Evolutionary conservation across 2,329 filamentous ascomycete genomes (phyloP).

Genomic region (Colletotrichum phormii): DNA sequence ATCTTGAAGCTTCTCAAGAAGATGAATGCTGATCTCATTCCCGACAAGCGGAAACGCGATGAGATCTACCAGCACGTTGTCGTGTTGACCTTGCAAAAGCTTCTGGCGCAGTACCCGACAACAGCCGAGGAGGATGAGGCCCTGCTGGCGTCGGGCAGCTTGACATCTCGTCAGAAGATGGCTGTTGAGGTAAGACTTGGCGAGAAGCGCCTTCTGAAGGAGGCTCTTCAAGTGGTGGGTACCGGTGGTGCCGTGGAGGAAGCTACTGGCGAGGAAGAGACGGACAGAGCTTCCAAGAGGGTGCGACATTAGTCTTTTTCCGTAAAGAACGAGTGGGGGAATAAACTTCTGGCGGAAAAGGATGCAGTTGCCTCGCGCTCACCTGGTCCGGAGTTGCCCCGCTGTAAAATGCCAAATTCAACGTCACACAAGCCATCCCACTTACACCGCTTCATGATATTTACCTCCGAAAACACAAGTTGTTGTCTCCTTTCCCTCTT

Average conservation of each 20-base stretch:
- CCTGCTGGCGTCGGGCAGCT: slow-evolving; percentile 45
- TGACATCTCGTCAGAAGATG: slow-evolving; percentile 62
- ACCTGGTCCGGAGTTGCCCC: background rate
- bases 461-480: background rate
- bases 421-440: slow-evolving; percentile 2
- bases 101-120: slow-evolving; percentile 57
- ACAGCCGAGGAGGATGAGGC: slow-evolving; percentile 53
- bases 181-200: slow-evolving; percentile 76
- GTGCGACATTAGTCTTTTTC: slow-evolving; percentile 34
- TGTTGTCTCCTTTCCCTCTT: background rate
- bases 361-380: background rate
- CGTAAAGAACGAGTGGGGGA: background rate
- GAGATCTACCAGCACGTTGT: slow-evolving; percentile 57
- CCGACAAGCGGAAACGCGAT: slow-evolving; percentile 63
- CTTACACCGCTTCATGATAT: background rate
- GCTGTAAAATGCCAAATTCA: slow-evolving; percentile 23
- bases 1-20: slow-evolving; percentile 63
- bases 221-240: slow-evolving; percentile 53
- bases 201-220: slow-evolving; percentile 75
- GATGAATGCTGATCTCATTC: slow-evolving; percentile 52
- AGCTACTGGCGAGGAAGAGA: slow-evolving; percentile 39
- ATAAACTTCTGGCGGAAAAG: background rate
- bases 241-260: slow-evolving; percentile 37
- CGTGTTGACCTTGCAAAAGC: slow-evolving; percentile 49
- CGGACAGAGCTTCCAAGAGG: slow-evolving; percentile 46